Conservation (phyloP, 208 protist genomes). For the Tetramitus jugosus region DNA sequence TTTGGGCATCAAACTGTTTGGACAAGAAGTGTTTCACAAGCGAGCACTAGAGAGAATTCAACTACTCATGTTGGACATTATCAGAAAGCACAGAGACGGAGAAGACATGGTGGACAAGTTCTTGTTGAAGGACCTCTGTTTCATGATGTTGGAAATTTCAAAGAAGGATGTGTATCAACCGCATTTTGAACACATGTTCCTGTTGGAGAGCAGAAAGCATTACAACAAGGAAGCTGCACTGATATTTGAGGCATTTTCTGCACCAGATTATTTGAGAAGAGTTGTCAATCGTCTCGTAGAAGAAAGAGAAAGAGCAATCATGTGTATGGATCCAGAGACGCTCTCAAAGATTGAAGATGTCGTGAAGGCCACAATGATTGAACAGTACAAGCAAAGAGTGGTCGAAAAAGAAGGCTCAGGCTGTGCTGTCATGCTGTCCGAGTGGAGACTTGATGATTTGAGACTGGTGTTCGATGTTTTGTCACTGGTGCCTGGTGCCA, state of each 20-base stretch:
- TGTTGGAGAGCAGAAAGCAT: slow-evolving; percentile 42
- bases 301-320: slow-evolving; percentile 51
- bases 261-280: slow-evolving; percentile 47
- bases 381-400: slow-evolving; percentile 50
- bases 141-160: slow-evolving; percentile 28
- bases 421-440: slow-evolving; percentile 1
- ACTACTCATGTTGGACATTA: slow-evolving; percentile 18
- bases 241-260: slow-evolving; percentile 40
- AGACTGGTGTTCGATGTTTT: background rate
- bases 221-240: slow-evolving; percentile 46
- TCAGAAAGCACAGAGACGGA: slow-evolving; percentile 1
- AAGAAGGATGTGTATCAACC: slow-evolving; percentile 44
- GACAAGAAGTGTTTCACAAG: slow-evolving; percentile 20
- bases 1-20: slow-evolving; percentile 45
- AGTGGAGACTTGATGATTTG: slow-evolving; percentile 8
- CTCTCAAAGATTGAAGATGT: slow-evolving; percentile 45
- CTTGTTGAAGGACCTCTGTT: background rate
- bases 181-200: slow-evolving; percentile 55
- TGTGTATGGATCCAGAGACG: slow-evolving; percentile 49
- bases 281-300: slow-evolving; percentile 35
- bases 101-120: slow-evolving; percentile 10
- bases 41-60: slow-evolving; percentile 7
- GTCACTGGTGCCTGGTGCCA: background rate
- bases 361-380: slow-evolving; percentile 51
- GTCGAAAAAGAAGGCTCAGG: slow-evolving; percentile 31